Evolutionary conservation across 2,329 filamentous ascomycete genomes (phyloP).

Genomic region (Alternaria sp.): DNA sequence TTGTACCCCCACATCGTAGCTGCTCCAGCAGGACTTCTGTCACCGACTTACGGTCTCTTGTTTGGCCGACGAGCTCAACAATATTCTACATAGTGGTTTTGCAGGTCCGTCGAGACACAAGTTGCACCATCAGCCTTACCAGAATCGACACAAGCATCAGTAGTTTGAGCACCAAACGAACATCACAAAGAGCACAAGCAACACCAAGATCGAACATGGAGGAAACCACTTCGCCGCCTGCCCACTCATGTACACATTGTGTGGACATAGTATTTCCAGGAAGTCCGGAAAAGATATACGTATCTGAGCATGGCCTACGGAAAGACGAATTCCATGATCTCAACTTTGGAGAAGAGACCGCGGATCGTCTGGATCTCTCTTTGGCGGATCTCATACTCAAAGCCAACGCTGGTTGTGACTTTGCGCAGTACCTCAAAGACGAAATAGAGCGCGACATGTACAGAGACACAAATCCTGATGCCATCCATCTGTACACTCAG

Average conservation of each 20-base stretch:
- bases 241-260: not conserved
- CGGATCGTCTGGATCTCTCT: rapidly evolving
- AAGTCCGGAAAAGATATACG: not conserved
- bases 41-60: rapidly evolving
- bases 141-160: not conserved
- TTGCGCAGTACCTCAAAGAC: not conserved
- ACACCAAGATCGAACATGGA: not conserved
- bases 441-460: too few species aligned
- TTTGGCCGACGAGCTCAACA: too few species aligned
- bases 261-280: not conserved
- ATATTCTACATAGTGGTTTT: too few species aligned
- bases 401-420: not conserved
- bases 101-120: too few species aligned
- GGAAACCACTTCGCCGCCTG: not conserved
- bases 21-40: too few species aligned
- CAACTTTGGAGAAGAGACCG: rapidly evolving
- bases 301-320: too few species aligned
- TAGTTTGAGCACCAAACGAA: not conserved
- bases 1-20: too few species aligned
- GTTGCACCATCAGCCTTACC: too few species aligned
- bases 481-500: too few species aligned
- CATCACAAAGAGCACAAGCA: too few species aligned
- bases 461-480: too few species aligned
- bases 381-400: rapidly evolving
- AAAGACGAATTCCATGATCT: rapidly evolving